Conservation (phyloP, 345 rosid genomes). For the Ricinus communis region DNA sequence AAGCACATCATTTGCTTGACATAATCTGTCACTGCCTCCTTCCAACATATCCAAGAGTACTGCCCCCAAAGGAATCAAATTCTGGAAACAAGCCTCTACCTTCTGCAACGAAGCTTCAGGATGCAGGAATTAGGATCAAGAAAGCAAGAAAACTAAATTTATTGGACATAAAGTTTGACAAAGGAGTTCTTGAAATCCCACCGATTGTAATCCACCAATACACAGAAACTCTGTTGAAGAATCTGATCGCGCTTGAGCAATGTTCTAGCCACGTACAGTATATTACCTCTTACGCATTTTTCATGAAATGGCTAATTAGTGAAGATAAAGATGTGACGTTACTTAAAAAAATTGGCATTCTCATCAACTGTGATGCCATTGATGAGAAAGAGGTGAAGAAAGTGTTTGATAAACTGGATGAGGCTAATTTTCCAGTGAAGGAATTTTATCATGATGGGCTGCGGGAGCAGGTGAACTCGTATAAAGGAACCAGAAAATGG, state of each 20-base stretch:
- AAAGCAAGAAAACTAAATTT: constrained; percentile 31
- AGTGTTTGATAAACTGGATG: constrained; percentile 35
- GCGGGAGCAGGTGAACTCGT: constrained; percentile 37
- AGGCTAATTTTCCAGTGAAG: constrained; percentile 9
- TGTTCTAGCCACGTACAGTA: constrained; percentile 27
- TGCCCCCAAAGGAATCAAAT: not conserved
- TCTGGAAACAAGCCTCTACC: not conserved
- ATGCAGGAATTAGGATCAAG: constrained; percentile 36
- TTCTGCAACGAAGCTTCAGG: constrained; percentile 27
- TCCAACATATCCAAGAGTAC: constrained; percentile 33
- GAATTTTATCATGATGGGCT: constrained; percentile 46
- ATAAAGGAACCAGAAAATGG: constrained; percentile 15
- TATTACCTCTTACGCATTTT: constrained; percentile 42
- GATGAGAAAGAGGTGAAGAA: not conserved
- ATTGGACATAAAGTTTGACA: constrained; percentile 39
- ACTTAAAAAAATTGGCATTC: constrained; percentile 23
- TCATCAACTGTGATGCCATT: constrained; percentile 16
- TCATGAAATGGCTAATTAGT: constrained; percentile 36
- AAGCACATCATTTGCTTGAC: constrained; percentile 53
- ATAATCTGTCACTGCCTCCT: constrained; percentile 49
- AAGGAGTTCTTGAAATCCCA: constrained; percentile 47
- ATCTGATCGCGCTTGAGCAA: constrained; percentile 47
- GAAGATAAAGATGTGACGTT: constrained; percentile 38
- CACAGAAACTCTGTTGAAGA: constrained; percentile 48
- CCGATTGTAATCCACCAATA: constrained; percentile 26